Evolutionary conservation across 2,329 filamentous ascomycete species (phyloP), one percentile per base, ranked within the genome.

Genomic region (Aspergillus sojae): DNA sequence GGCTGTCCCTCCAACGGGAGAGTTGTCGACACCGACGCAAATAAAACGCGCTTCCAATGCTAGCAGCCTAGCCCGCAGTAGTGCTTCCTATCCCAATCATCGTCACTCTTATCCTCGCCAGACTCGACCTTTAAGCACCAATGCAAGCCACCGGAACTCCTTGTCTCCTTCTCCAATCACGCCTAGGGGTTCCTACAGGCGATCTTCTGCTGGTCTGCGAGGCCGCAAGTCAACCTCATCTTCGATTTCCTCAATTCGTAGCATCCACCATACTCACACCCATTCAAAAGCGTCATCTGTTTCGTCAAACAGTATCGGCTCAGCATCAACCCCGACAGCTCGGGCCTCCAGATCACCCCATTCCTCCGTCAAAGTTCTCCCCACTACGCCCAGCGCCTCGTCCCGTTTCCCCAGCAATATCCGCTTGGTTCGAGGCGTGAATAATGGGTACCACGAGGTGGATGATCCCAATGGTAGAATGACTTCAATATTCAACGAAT

Each of bases 211-310:
- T 50, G 94, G 94, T 34, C 85, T 98, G 52, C 88, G 94, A 32
- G 94, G 95, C 43, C 88, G 95, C 65, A 98, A 98, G 77, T 98
- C 94, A 0, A 99, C 95, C 0, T 97, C 93, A 0, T 97, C 93
- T 0, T 98, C 94, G 0, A 89, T 99, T 19, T 97, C 93, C 0
- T 97, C 93, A 0, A 90, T 99, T 62, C 90, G 95, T 63, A 96
- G 91, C 52, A 93, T 98, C 74, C 93, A 94, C 72, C 92, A 94
- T 69, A 90, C 93, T 59, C 91, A 95, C 75, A 89, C 90, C 1
- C 94, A 97, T 76, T 97, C 93, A 26, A 98, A 98, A 78, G 93
- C 95, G 0, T 96, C 92, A 0, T 97, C 93, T 0, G 95, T 93
- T 1, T 97, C 93, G 50, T 97, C 91, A 5, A 91, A 89, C 64